A percentile compares a stretch with the other conserved stretches of the same genome.
Conservation (phyloP, 2,329 filamentous ascomycete genomes). For the Penicillium sp. region DNA sequence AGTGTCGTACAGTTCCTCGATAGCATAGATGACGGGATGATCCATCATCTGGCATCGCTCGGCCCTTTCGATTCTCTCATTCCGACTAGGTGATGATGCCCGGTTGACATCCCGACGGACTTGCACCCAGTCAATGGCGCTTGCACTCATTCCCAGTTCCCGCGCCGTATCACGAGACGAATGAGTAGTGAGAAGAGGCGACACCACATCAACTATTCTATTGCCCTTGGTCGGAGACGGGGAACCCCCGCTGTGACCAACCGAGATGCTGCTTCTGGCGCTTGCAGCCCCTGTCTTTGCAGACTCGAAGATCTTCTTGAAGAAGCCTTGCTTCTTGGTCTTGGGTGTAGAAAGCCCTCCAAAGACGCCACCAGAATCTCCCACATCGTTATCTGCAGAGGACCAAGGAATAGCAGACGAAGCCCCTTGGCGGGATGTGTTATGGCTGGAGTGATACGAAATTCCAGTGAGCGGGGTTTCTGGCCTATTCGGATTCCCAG, state of each 20-base stretch:
- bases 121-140: slow-evolving; percentile 85
- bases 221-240: slow-evolving; percentile 52
- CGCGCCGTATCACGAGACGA: slow-evolving; percentile 55
- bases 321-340: slow-evolving; percentile 82
- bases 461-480: slow-evolving; percentile 68
- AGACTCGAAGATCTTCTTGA: slow-evolving; percentile 92
- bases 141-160: slow-evolving; percentile 68
- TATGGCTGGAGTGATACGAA: slow-evolving; percentile 91
- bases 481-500: slow-evolving; percentile 43
- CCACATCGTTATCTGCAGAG: slow-evolving; percentile 45
- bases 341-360: slow-evolving; percentile 77
- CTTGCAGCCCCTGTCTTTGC: slow-evolving; percentile 93
- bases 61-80: slow-evolving; percentile 79
- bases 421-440: slow-evolving; percentile 55
- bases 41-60: slow-evolving; percentile 96
- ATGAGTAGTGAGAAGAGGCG: slow-evolving; percentile 36
- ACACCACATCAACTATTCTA: slow-evolving; percentile 48
- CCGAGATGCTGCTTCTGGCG: slow-evolving; percentile 80
- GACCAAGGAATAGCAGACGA: slow-evolving; percentile 67
- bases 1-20: slow-evolving; percentile 82
- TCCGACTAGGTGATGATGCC: slow-evolving; percentile 87
- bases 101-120: slow-evolving; percentile 93
- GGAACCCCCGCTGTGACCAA: slow-evolving; percentile 53
- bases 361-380: slow-evolving; percentile 68
- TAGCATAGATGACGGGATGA: slow-evolving; percentile 80